Evolutionary conservation across 805 yeast genomes (phyloP).

Genomic region (Komagataella phaffii): DNA sequence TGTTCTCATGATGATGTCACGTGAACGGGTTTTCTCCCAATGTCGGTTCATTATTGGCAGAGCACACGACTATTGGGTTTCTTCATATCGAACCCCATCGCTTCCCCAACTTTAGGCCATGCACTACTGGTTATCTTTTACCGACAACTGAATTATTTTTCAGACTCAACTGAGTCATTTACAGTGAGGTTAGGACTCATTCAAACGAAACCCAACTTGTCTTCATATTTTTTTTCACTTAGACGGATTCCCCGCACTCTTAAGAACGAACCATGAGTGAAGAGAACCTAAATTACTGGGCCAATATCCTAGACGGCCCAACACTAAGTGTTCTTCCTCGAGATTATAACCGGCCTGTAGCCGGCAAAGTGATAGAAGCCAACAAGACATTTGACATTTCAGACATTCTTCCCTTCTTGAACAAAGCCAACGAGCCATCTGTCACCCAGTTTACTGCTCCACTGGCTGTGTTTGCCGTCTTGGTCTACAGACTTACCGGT

Average conservation of each 20-base stretch:
- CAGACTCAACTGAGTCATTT: background rate
- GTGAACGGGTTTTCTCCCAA: background rate
- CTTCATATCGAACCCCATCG: background rate
- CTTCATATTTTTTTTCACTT: background rate
- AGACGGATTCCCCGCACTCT: too few relatives aligned
- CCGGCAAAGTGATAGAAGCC: conserved; percentile 56
- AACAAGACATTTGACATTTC: conserved; percentile 21
- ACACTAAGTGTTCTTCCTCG: conserved; percentile 82
- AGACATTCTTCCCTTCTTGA: conserved; percentile 6
- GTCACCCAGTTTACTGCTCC: conserved; percentile 31
- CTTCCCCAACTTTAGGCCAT: background rate
- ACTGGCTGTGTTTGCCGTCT: conserved; percentile 53
- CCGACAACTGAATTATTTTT: background rate
- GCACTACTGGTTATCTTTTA: background rate
- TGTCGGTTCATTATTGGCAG: background rate
- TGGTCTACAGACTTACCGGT: conserved; percentile 74
- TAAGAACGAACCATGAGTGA: background rate
- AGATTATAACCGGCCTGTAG: conserved; percentile 70
- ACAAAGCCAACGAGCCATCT: conserved; percentile 11
- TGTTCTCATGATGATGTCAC: background rate
- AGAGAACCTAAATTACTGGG: conserved; percentile 40
- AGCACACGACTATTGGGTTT: background rate
- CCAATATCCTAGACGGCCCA: conserved; percentile 53
- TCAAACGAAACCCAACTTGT: background rate
- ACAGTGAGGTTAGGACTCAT: background rate